phyloP scores from a whole-genome alignment of 2,329 filamentous ascomycete species.

The Stenocarpella maydis region DNA sequence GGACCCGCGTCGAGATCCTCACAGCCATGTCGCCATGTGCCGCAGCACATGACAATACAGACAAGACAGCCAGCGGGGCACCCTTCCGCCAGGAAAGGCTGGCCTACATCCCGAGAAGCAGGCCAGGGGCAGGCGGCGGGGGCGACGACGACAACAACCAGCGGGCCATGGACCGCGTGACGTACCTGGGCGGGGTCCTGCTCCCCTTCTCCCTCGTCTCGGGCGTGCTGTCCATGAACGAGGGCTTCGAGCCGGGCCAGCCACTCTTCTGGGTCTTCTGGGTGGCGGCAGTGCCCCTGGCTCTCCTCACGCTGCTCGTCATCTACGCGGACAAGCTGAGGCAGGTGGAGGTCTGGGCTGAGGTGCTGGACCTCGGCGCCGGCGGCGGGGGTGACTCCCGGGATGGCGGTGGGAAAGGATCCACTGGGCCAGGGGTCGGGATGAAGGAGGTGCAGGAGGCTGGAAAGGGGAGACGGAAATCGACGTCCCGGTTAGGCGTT shows the following conservation, averaged over 20 bases:
- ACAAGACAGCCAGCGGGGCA: neutral
- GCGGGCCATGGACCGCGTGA: slow-evolving; percentile 55
- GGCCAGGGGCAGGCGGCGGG: neutral
- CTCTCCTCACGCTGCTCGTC: slow-evolving; percentile 49
- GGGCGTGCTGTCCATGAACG: slow-evolving; percentile 56
- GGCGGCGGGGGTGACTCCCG: neutral
- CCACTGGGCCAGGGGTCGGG: neutral
- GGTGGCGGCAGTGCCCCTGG: slow-evolving; percentile 51
- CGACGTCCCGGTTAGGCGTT: neutral
- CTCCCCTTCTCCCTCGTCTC: slow-evolving; percentile 58
- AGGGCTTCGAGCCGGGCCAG: slow-evolving; percentile 52
- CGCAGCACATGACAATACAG: slow-evolving; percentile 29
- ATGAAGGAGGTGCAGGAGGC: neutral
- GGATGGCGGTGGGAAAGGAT: neutral
- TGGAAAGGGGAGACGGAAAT: neutral
- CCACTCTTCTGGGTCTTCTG: slow-evolving; percentile 58
- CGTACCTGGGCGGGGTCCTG: slow-evolving; percentile 58
- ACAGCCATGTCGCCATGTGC: slow-evolving; percentile 5
- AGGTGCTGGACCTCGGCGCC: slow-evolving; percentile 44
- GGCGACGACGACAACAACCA: slow-evolving; percentile 44
- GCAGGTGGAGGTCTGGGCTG: slow-evolving; percentile 55
- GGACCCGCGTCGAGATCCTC: slow-evolving; percentile 41
- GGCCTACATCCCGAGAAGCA: slow-evolving; percentile 26
- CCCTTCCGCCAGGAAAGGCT: neutral
- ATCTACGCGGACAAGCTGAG: slow-evolving; percentile 60